Percentiles rank a stretch among this genome's conserved stretches.
Conservation (phyloP, 257 asterid species). For the Solanum chmielewskii region DNA sequence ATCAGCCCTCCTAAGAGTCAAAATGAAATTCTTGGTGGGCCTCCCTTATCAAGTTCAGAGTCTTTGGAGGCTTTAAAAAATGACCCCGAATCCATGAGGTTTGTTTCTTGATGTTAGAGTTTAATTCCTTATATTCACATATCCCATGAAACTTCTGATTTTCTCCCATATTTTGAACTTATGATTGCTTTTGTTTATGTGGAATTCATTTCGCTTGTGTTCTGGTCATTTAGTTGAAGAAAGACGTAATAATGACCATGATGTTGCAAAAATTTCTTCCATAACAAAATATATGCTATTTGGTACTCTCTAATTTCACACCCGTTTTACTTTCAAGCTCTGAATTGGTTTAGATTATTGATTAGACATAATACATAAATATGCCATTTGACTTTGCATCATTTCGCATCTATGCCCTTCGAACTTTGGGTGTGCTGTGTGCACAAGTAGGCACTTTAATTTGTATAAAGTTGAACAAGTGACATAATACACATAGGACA, state of each 20-base stretch:
- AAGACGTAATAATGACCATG: background rate
- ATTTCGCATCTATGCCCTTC: background rate
- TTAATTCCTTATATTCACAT: background rate
- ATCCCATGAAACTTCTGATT: background rate
- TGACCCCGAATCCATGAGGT: conserved; percentile 90
- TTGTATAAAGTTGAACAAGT: background rate
- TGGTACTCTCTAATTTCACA: background rate
- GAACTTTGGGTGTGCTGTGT: background rate
- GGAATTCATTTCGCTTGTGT: background rate
- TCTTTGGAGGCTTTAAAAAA: conserved; percentile 49
- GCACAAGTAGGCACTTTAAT: background rate
- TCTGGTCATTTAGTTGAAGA: background rate
- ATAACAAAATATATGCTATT: background rate
- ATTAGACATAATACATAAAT: background rate
- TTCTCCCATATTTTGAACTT: background rate
- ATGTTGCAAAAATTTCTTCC: background rate
- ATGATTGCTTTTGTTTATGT: background rate
- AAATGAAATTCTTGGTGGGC: conserved; percentile 13
- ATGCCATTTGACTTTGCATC: background rate
- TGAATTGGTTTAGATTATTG: background rate
- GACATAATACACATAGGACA: background rate
- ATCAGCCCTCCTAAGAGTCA: conserved; percentile 22
- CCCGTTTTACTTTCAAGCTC: background rate
- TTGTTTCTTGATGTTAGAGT: background rate
- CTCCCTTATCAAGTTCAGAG: conserved; percentile 37